Conservation (phyloP, 306 rosid species). For the Vachellia collinsii region DNA sequence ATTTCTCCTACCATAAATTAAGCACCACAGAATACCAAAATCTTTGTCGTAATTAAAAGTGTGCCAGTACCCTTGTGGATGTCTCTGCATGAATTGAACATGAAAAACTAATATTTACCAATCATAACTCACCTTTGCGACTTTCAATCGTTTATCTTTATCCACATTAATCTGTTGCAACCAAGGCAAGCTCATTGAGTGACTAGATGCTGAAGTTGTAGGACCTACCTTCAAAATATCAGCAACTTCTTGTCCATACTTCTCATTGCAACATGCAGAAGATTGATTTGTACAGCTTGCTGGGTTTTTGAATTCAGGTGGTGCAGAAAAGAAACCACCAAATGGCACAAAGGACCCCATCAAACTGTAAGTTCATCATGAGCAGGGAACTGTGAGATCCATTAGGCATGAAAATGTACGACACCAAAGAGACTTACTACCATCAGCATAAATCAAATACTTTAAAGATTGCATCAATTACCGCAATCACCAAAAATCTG, state of each 20-base stretch:
- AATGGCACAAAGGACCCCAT: slow-evolving; percentile 97
- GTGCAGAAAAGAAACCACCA: slow-evolving; percentile 82
- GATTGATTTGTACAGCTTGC: slow-evolving; percentile 44
- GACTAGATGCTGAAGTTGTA: slow-evolving; percentile 37
- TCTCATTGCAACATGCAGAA: slow-evolving; percentile 65
- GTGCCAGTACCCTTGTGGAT: slow-evolving; percentile 40
- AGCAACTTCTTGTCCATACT: slow-evolving; percentile 81
- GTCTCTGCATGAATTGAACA: slow-evolving; percentile 40
- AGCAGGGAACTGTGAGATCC: slow-evolving; percentile 61
- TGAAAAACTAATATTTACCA: slow-evolving; percentile 38
- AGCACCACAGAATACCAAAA: slow-evolving; percentile 2
- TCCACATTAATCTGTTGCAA: slow-evolving; percentile 57
- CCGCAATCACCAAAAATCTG: background rate
- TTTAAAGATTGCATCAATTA: background rate
- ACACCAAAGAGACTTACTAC: slow-evolving; percentile 30
- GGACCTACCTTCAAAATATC: slow-evolving; percentile 58
- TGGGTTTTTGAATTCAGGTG: slow-evolving; percentile 58
- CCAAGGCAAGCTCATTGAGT: slow-evolving; percentile 62
- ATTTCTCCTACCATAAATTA: slow-evolving; percentile 34
- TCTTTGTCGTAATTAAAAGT: background rate
- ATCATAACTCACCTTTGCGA: slow-evolving; percentile 71
- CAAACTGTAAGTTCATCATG: slow-evolving; percentile 77
- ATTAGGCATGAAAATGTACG: slow-evolving; percentile 48
- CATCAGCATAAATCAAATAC: slow-evolving; percentile 6
- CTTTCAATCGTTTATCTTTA: slow-evolving; percentile 53